Conservation (phyloP, 371 early-diverging fungal genomes). For the Actinomortierella ambigua region DNA sequence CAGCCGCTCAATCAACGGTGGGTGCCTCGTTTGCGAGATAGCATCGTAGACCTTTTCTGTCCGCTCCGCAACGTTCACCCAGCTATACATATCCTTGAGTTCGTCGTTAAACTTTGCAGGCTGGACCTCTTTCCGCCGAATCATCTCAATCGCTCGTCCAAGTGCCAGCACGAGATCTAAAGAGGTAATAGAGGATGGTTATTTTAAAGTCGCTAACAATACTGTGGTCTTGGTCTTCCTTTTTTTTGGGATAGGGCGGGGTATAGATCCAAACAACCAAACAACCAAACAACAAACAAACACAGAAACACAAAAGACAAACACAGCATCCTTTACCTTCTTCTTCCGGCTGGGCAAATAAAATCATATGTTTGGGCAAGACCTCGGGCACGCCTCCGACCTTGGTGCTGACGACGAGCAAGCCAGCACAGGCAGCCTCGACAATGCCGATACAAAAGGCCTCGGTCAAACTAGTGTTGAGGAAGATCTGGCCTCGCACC, state of each 20-base stretch:
- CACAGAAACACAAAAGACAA: conserved; percentile 2
- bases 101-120: conserved; percentile 79
- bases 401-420: conserved; percentile 96
- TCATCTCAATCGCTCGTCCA: conserved; percentile 74
- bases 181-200: not conserved
- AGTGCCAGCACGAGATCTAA: conserved; percentile 79
- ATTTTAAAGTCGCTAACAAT: not conserved
- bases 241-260: too few species aligned
- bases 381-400: conserved; percentile 99
- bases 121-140: conserved; percentile 70
- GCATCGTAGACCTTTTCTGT: conserved; percentile 87
- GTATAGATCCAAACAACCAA: not conserved
- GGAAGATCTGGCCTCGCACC: conserved; percentile 95
- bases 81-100: conserved; percentile 93
- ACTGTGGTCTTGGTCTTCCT: conserved; percentile 3
- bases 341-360: conserved; percentile 91
- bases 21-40: conserved; percentile 64
- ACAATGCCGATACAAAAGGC: conserved; percentile 99
- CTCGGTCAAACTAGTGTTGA: conserved; percentile 99
- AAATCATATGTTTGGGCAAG: conserved; percentile 94
- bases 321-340: conserved; percentile 64
- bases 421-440: conserved; percentile 96
- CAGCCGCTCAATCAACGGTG: conserved; percentile 86
- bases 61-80: conserved; percentile 93
- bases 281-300: not conserved